Conservation (phyloP, 2,329 filamentous ascomycete genomes). For the Penicillium sp. region DNA sequence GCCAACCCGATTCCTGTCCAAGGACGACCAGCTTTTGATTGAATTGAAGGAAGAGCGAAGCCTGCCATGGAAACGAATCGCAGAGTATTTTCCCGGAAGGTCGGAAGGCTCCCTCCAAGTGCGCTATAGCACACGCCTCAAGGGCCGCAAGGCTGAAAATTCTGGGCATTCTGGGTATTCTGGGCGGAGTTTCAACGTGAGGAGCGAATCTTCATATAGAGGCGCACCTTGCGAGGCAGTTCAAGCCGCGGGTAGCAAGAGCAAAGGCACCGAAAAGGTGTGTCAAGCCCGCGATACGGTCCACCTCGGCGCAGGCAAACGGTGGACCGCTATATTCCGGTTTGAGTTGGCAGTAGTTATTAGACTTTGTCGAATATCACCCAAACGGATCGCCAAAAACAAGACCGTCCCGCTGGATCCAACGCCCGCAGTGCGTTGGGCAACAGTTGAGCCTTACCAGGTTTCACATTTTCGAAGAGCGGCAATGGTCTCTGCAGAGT, state of each 20-base stretch:
- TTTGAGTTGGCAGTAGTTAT: neutral
- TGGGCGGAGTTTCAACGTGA: slow-evolving; percentile 1
- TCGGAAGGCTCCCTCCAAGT: slow-evolving; percentile 12
- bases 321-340: slow-evolving; percentile 6
- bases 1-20: neutral
- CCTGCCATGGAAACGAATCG: slow-evolving; percentile 9
- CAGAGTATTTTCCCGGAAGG: slow-evolving; percentile 11
- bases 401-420: neutral
- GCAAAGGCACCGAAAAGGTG: slow-evolving; percentile 4
- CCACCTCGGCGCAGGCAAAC: slow-evolving; percentile 10
- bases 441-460: neutral
- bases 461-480: neutral
- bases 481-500: neutral
- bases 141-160: slow-evolving; percentile 3
- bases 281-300: slow-evolving; percentile 9
- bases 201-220: neutral
- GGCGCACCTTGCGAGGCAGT: slow-evolving; percentile 1
- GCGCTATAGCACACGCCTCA: slow-evolving; percentile 11
- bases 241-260: neutral
- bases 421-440: neutral
- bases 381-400: neutral
- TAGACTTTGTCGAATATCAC: neutral
- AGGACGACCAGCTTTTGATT: slow-evolving; percentile 14
- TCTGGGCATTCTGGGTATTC: neutral
- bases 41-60: slow-evolving; percentile 13